phyloP scores from a whole-genome alignment of 306 rosid genomes.

The Trifolium dubium region DNA sequence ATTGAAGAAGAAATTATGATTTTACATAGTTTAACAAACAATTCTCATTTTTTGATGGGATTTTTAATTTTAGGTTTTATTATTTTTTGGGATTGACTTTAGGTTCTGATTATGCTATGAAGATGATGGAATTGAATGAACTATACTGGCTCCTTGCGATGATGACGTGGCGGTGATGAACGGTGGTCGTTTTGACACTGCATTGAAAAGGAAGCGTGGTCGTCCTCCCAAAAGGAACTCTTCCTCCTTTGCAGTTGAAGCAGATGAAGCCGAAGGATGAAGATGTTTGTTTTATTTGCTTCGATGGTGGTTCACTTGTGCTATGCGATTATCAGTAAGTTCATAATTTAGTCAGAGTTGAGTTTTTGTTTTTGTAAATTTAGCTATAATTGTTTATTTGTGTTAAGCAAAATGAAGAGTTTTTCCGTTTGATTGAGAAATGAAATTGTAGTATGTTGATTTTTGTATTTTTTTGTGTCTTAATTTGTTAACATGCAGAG shows the following conservation, averaged over 20 bases:
- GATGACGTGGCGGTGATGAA: slow-evolving; percentile 17
- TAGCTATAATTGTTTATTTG: background rate
- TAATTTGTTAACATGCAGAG: background rate
- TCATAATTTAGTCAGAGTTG: no score
- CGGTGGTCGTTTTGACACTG: background rate
- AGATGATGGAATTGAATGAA: no score
- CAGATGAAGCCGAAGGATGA: slow-evolving; percentile 60
- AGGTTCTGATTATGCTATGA: no score
- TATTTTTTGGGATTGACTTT: no score
- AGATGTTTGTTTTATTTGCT: slow-evolving; percentile 95
- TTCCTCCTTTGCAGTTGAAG: slow-evolving; percentile 31
- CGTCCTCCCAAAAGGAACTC: slow-evolving; percentile 74
- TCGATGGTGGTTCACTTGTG: slow-evolving; percentile 95
- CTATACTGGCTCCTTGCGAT: no score
- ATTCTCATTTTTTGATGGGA: no score
- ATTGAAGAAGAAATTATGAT: no score
- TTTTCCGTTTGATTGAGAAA: slow-evolving; percentile 83
- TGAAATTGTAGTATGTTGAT: slow-evolving; percentile 92
- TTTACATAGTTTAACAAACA: no score
- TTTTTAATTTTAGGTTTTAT: no score
- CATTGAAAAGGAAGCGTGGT: slow-evolving; percentile 67
- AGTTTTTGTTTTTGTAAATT: slow-evolving; percentile 1
- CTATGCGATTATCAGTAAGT: slow-evolving; percentile 97
- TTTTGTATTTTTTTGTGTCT: background rate
- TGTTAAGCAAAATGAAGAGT: slow-evolving; percentile 82